Conservation (phyloP, 768 basidiomycete species). For the Multifurca ochricompacta region DNA sequence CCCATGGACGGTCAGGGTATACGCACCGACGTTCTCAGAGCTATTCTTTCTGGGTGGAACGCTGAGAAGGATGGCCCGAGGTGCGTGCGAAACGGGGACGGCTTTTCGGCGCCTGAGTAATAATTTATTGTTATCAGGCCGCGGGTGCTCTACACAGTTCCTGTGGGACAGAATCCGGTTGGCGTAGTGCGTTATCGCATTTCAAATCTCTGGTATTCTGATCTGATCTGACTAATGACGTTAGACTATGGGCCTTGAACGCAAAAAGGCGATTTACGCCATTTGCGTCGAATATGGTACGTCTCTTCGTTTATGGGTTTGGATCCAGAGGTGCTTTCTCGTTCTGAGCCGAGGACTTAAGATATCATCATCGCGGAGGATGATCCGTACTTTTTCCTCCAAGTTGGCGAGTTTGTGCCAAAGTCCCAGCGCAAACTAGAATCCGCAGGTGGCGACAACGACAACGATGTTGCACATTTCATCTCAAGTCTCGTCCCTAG, state of each 20-base stretch:
- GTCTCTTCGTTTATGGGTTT: no score
- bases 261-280: conserved; percentile 78
- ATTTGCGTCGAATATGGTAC: conserved; percentile 73
- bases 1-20: conserved; percentile 69
- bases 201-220: not conserved
- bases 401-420: conserved; percentile 47
- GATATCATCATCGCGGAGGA: conserved; percentile 78
- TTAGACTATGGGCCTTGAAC: conserved; percentile 49
- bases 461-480: conserved; percentile 38
- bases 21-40: conserved; percentile 50
- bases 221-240: not conserved
- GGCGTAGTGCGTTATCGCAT: conserved; percentile 45
- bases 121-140: no score
- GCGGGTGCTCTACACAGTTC: conserved; percentile 66
- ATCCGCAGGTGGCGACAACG: conserved; percentile 18
- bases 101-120: no score
- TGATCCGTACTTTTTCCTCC: conserved; percentile 76
- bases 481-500: conserved; percentile 51
- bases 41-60: conserved; percentile 61
- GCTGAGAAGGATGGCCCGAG: conserved; percentile 23
- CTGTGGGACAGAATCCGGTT: conserved; percentile 81
- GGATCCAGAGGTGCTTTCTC: conserved; percentile 3
- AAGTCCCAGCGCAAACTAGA: conserved; percentile 30
- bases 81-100: no score
- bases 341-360: conserved; percentile 20